Percentiles rank a stretch among this genome's conserved stretches.
Conservation (phyloP, 2,329 filamentous ascomycete genomes). For the Fusarium pseudoanthophilum region DNA sequence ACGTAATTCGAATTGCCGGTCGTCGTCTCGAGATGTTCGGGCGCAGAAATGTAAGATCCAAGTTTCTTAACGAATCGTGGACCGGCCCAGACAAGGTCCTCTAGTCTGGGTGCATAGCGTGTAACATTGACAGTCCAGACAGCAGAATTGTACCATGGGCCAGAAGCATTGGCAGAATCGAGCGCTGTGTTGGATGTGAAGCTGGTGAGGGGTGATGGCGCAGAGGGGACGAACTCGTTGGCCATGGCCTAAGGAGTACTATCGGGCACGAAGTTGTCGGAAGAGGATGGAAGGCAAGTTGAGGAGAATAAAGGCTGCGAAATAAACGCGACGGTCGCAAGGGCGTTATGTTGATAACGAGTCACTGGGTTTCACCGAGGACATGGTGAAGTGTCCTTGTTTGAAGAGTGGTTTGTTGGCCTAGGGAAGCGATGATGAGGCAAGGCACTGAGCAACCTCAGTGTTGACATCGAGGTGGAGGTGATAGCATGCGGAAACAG, state of each 20-base stretch:
- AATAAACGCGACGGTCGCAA: background rate
- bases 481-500: background rate
- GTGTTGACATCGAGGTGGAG: slow-evolving; percentile 26
- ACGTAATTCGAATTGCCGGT: slow-evolving; percentile 54
- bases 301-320: background rate
- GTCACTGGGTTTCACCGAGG: slow-evolving; percentile 20
- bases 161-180: slow-evolving; percentile 14
- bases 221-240: slow-evolving; percentile 35
- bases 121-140: slow-evolving; percentile 69
- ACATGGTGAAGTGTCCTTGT: slow-evolving; percentile 39
- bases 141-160: slow-evolving; percentile 64
- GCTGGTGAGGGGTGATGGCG: slow-evolving; percentile 34
- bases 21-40: slow-evolving; percentile 65
- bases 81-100: slow-evolving; percentile 75
- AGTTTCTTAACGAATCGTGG: slow-evolving; percentile 77
- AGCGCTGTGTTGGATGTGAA: slow-evolving; percentile 23
- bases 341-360: slow-evolving; percentile 17
- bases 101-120: slow-evolving; percentile 70
- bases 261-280: slow-evolving; percentile 11
- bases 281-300: background rate
- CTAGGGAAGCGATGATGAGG: slow-evolving; percentile 22
- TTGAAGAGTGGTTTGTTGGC: slow-evolving; percentile 27
- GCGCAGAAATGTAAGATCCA: slow-evolving; percentile 69
- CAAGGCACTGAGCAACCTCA: slow-evolving; percentile 9
- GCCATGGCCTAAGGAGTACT: slow-evolving; percentile 37